Evolutionary conservation across 208 protist species (phyloP), one percentile per base, ranked within the genome.

Genomic region (Wallacemonas collosoma): DNA sequence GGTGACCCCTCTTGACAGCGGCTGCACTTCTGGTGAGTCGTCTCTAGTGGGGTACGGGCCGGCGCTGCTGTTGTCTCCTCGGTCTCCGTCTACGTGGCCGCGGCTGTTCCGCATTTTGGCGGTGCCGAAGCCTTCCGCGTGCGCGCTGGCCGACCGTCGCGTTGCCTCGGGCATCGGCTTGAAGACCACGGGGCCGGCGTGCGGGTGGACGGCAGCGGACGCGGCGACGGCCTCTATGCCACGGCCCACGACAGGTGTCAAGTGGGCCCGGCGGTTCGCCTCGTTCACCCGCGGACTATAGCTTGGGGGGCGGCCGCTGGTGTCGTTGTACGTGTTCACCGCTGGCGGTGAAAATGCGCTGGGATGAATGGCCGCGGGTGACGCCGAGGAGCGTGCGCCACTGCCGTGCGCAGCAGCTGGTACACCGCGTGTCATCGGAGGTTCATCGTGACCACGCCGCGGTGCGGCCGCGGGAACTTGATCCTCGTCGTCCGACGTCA

Each of bases 221-320:
- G 60, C 60, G n/a, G 36, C 60, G 12, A 41, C 60, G 6, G 60
- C 60, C 40, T 15, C 60, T 38, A 0, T 17, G 8, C 60, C 60
- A n/a, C 60, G 60, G 12, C 60, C 60, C 60, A 65, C 60, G 7
- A 65, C 60, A 6, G 60, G 60, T n/a, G 60, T 65, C 40, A 65
- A 48, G 40, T 48, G 60, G 4, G 60, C 60, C 14, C 60, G 60
- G 9, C n/a, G 41, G 43, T 65, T 65, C 40, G 43, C 41, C 7
- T 51, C 41, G 43, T 65, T 65, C 9, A 65, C 60, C 9, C 60
- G 60, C 6, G 60, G 60, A 36, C 60, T 65, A 41, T 65, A 41
- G 40, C 60, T 65, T 17, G 60, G 60, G 7, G 60, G 60, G 60
- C 60, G 60, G 15, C 60, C 60, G 60, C 39, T 35, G 5, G 60